Evolutionary conservation across 768 basidiomycete species (phyloP), one percentile per base, ranked within the genome.

Genomic region (Phylloporus sp.): DNA sequence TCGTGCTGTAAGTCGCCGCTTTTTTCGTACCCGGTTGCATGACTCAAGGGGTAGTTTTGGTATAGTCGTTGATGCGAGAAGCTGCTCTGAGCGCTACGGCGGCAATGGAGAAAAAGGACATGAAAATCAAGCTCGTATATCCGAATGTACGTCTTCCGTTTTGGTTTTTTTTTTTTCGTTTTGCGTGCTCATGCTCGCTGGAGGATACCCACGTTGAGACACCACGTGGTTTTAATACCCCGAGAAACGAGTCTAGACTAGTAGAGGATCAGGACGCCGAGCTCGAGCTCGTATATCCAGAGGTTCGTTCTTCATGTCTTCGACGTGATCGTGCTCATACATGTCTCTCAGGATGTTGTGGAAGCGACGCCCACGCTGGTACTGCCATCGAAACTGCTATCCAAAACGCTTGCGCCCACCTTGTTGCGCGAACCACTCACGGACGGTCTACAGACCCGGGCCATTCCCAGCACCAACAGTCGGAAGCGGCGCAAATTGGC

Each of bases 81-180:
- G n/a, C 31, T 13, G 17, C 9, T 26, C 21, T 1, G 9, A n/a
- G n/a, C 15, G 15, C 32, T 8, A 29, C 2, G 9, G 35, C 1
- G 6, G 10, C 46, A 9, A 21, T 27, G 26, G 11, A 28, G 14
- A 9, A 9, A n/a, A 11, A 14, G 44, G 17, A 6, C 1, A 15
- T 14, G 18, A 53, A 60, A 18, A 13, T 49, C 5, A 53, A 63
- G 7, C 33, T 63, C 3, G 21, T 51, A 1, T 65, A 65, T 48
- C 61, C 63, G 10, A 53, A 61, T 20, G 62, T 63, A 17, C 31
- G 55, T 21, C n/a, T n/a, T n/a, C n/a, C n/a, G n/a, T 24, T 13
- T 31, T 22, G 1, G 9, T 44, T 18, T 1, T 10, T 15, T 17
- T 29, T 33, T 4, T 11, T 3, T 6, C 7, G 15, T 0, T 17